Evolutionary conservation across 2,329 filamentous ascomycete species (phyloP), one percentile per base, ranked within the genome.

Genomic region (Apiospora phragmitis): DNA sequence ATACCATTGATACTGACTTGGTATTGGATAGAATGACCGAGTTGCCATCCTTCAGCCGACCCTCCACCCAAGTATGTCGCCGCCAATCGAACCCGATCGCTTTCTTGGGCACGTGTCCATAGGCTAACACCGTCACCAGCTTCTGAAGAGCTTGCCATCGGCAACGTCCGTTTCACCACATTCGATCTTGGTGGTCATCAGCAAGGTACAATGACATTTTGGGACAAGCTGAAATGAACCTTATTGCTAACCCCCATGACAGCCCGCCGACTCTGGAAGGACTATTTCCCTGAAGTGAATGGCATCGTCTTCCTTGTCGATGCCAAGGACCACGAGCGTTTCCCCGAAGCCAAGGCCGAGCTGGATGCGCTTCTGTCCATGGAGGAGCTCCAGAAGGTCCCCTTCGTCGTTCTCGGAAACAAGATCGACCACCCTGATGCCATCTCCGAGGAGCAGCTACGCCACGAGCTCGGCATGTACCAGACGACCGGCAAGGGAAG

Each of bases 371-470:
- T 98, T 68, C 89, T 99, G 76, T 91, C 93, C 73, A 98, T 99
- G 95, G 96, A 99, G 85, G 95, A 98, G 81, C 90, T 99, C 49
- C 87, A 90, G 81, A 98, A 97, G 88, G 96, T 97, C 11, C 96
- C 96, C 69, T 98, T 98, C 83, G 90, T 98, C 73, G 91, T 99
- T 77, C 90, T 99, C 74, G 96, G 96, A 77, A 99, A 99, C 91
- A 99, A 99, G 91, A 99, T 99, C 83, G 96, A 99, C 83, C 95
- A 98, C 86, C 95, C 95, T 69, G 93, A 97, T 77, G 96, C 96
- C 73, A 92, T 98, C 69, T 95, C 93, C 75, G 96, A 99, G 88
- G 95, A 98, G 78, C 94, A 98, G 86, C 89, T 98, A 80, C 90
- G 96, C 83, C 92, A 95, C 81, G 93, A 95, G 82, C 88, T 99